These are phyloP conservation scores for Colletotrichum kahawae DNA, from an alignment of 2,329 filamentous ascomycete genomes.

Conservation along the genomic window DNA sequence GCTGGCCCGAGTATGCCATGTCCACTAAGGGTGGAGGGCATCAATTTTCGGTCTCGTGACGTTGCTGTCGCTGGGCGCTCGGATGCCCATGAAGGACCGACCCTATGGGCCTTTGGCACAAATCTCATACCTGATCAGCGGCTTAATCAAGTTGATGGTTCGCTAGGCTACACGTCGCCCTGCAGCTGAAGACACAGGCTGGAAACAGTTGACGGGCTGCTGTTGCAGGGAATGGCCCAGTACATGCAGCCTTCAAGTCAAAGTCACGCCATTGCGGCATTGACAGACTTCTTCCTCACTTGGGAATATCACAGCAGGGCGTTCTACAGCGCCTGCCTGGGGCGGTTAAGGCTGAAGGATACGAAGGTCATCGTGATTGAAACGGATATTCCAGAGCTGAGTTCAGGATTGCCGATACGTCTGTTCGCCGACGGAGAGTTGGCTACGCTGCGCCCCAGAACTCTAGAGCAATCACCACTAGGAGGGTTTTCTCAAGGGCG, in stretches of 20 bases:
- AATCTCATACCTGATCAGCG: not conserved
- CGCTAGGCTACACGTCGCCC: not conserved
- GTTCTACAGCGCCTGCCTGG: not conserved
- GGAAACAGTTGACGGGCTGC: not conserved
- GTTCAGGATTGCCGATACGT: not conserved
- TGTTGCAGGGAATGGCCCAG: not conserved
- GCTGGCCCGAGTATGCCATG: not conserved
- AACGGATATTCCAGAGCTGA: not conserved
- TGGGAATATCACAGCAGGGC: not conserved
- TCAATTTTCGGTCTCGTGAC: not conserved
- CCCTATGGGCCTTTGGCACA: not conserved
- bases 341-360: not conserved
- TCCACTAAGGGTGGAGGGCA: not conserved
- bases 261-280: conserved; percentile 5
- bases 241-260: conserved; percentile 2
- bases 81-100: not conserved
- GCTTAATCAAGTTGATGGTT: not conserved
- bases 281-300: not conserved
- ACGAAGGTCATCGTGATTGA: not conserved
- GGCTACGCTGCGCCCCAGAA: conserved; percentile 4
- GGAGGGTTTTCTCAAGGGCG: not conserved
- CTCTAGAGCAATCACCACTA: conserved; percentile 4
- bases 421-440: not conserved
- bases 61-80: not conserved
- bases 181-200: conserved; percentile 1